Conservation (phyloP, 2,329 filamentous ascomycete genomes). For the Rutstroemia sp. region DNA sequence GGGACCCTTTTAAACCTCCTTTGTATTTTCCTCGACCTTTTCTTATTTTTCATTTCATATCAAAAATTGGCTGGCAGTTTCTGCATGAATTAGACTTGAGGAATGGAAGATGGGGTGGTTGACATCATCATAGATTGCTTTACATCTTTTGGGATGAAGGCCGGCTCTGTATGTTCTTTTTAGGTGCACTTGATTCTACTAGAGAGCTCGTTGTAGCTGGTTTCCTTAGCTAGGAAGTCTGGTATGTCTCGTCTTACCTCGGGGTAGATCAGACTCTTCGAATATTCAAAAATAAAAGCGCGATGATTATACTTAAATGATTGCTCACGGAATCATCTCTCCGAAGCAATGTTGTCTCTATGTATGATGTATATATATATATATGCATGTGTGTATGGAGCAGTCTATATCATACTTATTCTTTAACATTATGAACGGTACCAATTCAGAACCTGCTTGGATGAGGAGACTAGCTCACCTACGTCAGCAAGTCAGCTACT, state of each 20-base stretch:
- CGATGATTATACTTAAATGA: too few relatives aligned
- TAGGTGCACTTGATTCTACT: neutral
- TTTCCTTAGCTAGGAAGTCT: neutral
- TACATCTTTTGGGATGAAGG: conserved; percentile 3
- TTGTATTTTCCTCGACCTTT: conserved; percentile 18
- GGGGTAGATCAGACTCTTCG: neutral
- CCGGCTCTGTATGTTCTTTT: conserved; percentile 4
- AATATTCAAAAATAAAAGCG: neutral
- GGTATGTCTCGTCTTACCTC: neutral
- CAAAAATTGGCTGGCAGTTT: conserved; percentile 18
- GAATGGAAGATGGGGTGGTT: neutral
- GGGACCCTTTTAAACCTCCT: conserved; percentile 13
- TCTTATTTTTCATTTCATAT: conserved; percentile 10
- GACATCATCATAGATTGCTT: conserved; percentile 11
- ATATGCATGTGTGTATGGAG: too few relatives aligned
- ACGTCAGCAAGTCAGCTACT: too few relatives aligned
- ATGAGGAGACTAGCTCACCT: too few relatives aligned
- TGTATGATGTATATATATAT: neutral
- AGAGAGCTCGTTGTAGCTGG: conserved; percentile 4
- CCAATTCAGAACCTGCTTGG: too few relatives aligned
- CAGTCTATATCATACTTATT: too few relatives aligned
- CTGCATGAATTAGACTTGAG: conserved; percentile 5
- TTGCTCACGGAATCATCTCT: too few relatives aligned
- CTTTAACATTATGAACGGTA: too few relatives aligned
- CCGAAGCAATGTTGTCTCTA: too few relatives aligned